Evolutionary conservation across 805 yeast genomes (phyloP).

Genomic region (Zygotorulaspora chibaensis): DNA sequence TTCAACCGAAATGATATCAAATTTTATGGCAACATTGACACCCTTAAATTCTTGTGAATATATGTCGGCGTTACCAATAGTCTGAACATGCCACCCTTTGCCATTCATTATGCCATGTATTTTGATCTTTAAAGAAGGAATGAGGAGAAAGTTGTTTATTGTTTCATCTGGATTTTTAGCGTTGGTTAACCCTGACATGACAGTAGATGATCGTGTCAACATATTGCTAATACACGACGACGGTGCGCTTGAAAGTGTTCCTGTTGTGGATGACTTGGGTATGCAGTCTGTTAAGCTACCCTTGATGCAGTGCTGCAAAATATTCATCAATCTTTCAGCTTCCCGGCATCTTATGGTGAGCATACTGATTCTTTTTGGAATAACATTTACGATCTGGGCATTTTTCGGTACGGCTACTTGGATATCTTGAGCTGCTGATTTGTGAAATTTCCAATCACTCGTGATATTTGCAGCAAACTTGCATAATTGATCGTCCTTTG

Average conservation of each 20-base stretch:
- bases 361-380: conserved; percentile 13
- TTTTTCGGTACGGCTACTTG: conserved; percentile 23
- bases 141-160: conserved; percentile 15
- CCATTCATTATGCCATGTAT: conserved; percentile 17
- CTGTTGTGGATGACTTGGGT: conserved; percentile 24
- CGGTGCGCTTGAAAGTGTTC: conserved; percentile 25
- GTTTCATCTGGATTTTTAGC: background rate
- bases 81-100: conserved; percentile 22
- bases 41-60: conserved; percentile 21
- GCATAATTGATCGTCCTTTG: conserved; percentile 8
- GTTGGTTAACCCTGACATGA: conserved; percentile 6
- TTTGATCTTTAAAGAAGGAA: conserved; percentile 25
- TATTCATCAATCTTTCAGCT: conserved; percentile 19
- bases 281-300: conserved; percentile 16
- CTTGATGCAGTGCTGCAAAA: conserved; percentile 22
- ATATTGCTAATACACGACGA: conserved; percentile 21
- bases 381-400: conserved; percentile 11
- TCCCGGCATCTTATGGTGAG: conserved; percentile 24
- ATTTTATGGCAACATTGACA: conserved; percentile 15
- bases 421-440: conserved; percentile 32
- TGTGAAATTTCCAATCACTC: conserved; percentile 21
- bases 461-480: conserved; percentile 19
- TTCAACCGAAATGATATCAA: conserved; percentile 11
- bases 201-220: conserved; percentile 12
- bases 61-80: conserved; percentile 19